phyloP scores from a whole-genome alignment of 371 early-diverging fungal genomes.

The Mortierella polycephala region DNA sequence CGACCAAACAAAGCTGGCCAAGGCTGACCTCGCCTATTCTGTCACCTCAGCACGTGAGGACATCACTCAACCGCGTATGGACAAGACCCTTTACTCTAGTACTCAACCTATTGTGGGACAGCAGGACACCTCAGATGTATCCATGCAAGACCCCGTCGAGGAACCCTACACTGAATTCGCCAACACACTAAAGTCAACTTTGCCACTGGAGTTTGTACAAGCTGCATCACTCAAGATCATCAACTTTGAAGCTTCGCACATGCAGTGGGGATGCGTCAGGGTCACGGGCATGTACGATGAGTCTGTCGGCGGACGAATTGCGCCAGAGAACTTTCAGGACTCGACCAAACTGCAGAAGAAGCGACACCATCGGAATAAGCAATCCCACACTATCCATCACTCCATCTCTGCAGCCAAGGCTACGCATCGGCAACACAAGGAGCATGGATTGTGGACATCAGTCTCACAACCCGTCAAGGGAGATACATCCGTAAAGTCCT shows the following conservation, averaged over 20 bases:
- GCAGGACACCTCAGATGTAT: slow-evolving; percentile 5
- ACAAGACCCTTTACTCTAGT: slow-evolving; percentile 16
- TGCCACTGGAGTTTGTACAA: slow-evolving; percentile 57
- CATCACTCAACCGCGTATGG: slow-evolving; percentile 26
- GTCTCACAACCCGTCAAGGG: slow-evolving; percentile 14
- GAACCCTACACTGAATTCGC: slow-evolving; percentile 27
- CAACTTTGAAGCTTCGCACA: slow-evolving; percentile 55
- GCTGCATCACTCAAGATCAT: slow-evolving; percentile 58
- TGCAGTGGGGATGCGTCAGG: slow-evolving; percentile 46
- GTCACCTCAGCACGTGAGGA: slow-evolving; percentile 47
- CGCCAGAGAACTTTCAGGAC: slow-evolving; percentile 37
- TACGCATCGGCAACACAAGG: slow-evolving; percentile 19
- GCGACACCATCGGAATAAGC: slow-evolving; percentile 23
- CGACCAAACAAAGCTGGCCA: slow-evolving; percentile 29
- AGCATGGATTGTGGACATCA: slow-evolving; percentile 6
- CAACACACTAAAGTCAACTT: slow-evolving; percentile 54
- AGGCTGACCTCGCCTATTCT: slow-evolving; percentile 41
- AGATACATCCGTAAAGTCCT: background rate
- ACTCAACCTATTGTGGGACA: slow-evolving; percentile 11
- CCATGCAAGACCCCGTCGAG: slow-evolving; percentile 33
- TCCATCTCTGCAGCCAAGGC: slow-evolving; percentile 9
- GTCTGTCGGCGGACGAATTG: slow-evolving; percentile 38
- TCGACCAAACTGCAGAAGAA: slow-evolving; percentile 29
- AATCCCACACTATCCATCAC: background rate
- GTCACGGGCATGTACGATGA: slow-evolving; percentile 59